Percentiles rank a stretch among this genome's conserved stretches.
Conservation (phyloP, 331 rosid genomes). For the Telfairia occidentalis region DNA sequence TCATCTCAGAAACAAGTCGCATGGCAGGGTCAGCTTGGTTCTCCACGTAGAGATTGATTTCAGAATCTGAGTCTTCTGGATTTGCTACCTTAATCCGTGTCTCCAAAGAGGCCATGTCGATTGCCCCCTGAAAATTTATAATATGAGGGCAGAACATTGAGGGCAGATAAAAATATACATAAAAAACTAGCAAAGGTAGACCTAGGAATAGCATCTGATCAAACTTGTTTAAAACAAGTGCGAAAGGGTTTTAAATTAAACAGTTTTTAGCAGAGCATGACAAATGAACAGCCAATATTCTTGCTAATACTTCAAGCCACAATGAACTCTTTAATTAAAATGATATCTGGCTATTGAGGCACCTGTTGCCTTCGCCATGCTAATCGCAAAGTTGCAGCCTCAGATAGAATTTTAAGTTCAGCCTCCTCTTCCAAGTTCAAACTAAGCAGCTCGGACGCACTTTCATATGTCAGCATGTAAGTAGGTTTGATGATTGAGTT, state of each 20-base stretch:
- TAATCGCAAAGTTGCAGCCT: constrained; percentile 76
- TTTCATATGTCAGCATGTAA: constrained; percentile 90
- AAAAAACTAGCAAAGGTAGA: not conserved
- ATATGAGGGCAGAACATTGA: constrained; percentile 5
- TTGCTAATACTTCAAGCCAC: not conserved
- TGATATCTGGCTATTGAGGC: not conserved
- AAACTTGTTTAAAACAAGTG: not conserved
- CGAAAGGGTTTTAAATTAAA: not conserved
- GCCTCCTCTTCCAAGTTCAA: constrained; percentile 78
- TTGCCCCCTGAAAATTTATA: constrained; percentile 60
- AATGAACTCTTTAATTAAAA: not conserved
- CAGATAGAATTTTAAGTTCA: constrained; percentile 67
- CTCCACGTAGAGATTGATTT: constrained; percentile 74
- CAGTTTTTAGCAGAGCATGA: not conserved
- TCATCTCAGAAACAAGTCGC: constrained; percentile 94
- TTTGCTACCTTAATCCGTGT: constrained; percentile 81
- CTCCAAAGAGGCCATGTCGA: constrained; percentile 68
- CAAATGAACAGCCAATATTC: not conserved
- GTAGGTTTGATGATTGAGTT: constrained; percentile 86
- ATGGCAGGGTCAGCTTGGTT: constrained; percentile 93
- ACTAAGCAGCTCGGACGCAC: constrained; percentile 86
- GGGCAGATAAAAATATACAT: not conserved
- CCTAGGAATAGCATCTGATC: not conserved
- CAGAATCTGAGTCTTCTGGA: constrained; percentile 72
- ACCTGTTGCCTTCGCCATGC: constrained; percentile 88